Evolutionary conservation across 2,329 filamentous ascomycete genomes (phyloP).

Genomic region (Onygenales sp.): DNA sequence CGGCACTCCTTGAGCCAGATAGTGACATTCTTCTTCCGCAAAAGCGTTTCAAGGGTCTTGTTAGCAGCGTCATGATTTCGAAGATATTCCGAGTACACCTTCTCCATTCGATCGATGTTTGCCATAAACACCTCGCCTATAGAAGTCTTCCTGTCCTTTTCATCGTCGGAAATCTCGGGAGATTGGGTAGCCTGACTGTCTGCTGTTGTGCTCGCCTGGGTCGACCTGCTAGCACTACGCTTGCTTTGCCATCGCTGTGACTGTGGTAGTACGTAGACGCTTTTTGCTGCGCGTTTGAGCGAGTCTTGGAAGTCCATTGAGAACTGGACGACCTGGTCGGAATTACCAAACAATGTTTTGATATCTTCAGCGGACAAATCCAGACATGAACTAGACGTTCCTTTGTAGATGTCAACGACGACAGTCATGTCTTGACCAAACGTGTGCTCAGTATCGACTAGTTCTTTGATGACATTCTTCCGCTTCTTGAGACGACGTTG

Average conservation of each 20-base stretch:
- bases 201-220: constrained; percentile 24
- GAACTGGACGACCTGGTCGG: constrained; percentile 80
- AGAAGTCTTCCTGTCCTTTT: constrained; percentile 49
- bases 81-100: constrained; percentile 55
- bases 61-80: constrained; percentile 57
- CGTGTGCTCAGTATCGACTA: constrained; percentile 83
- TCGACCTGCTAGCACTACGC: constrained; percentile 36
- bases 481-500: constrained; percentile 62
- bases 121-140: constrained; percentile 51
- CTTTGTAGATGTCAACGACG: constrained; percentile 94
- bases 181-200: constrained; percentile 14
- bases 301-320: constrained; percentile 70
- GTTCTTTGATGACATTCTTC: constrained; percentile 76
- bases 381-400: constrained; percentile 72
- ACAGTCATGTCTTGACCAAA: constrained; percentile 96
- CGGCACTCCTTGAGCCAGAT: constrained; percentile 93
- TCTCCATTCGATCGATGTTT: constrained; percentile 51
- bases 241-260: constrained; percentile 45
- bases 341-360: constrained; percentile 86
- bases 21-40: constrained; percentile 49
- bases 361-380: constrained; percentile 75
- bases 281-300: constrained; percentile 69
- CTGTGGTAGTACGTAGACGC: constrained; percentile 62
- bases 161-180: constrained; percentile 34
- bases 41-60: constrained; percentile 44